Percentiles rank a stretch among this genome's conserved stretches.
phyloP scores from a whole-genome alignment of 768 basidiomycete species.

The Holtermannia corniformis region DNA sequence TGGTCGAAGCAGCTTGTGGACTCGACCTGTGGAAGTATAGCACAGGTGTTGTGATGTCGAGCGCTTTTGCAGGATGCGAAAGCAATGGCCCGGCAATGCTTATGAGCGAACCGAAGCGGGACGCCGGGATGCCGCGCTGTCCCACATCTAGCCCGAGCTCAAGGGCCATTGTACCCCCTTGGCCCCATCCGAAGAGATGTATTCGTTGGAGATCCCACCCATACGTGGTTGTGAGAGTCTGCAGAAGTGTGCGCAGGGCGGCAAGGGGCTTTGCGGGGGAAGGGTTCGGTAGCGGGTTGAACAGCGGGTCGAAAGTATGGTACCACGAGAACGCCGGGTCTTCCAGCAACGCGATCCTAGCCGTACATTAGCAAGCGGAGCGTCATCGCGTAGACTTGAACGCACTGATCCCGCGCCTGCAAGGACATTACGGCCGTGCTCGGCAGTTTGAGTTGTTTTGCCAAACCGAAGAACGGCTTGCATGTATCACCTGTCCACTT shows the following conservation, averaged over 20 bases:
- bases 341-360: constrained; percentile 30
- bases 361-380: not conserved
- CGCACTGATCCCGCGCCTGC: constrained; percentile 31
- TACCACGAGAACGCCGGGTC: constrained; percentile 31
- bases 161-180: constrained; percentile 32
- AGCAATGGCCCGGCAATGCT: constrained; percentile 29
- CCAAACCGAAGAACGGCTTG: constrained; percentile 29
- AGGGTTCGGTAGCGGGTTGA: constrained; percentile 22
- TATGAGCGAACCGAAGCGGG: constrained; percentile 18
- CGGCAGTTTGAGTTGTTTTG: constrained; percentile 28
- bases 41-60: constrained; percentile 20
- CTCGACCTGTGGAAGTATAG: constrained; percentile 21
- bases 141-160: constrained; percentile 26
- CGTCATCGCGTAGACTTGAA: no score
- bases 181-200: constrained; percentile 40
- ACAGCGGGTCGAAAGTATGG: constrained; percentile 25
- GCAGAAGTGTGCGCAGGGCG: constrained; percentile 13
- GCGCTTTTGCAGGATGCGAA: constrained; percentile 15
- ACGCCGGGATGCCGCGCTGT: constrained; percentile 2
- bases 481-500: constrained; percentile 32
- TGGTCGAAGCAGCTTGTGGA: constrained; percentile 7
- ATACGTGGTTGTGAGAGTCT: constrained; percentile 14
- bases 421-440: constrained; percentile 33
- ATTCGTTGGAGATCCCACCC: constrained; percentile 27
- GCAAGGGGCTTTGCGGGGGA: constrained; percentile 13